Conservation (phyloP, 177 flowering plant genomes). For the Vitis hybrid region DNA sequence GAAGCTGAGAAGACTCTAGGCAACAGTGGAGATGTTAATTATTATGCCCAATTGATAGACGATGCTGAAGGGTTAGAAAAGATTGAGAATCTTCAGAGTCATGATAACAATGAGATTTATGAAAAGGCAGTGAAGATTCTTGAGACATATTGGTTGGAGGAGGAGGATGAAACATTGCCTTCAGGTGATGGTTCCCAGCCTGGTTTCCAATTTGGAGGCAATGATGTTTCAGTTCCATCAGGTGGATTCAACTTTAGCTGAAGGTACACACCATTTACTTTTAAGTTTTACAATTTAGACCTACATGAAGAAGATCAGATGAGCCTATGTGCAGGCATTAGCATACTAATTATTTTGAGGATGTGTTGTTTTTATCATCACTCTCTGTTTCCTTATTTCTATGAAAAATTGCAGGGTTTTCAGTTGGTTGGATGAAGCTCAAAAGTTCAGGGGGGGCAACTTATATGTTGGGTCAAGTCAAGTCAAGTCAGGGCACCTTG, state of each 20-base stretch:
- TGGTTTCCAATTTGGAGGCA: constrained; percentile 47
- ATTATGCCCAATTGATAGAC: constrained; percentile 68
- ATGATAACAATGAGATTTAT: constrained; percentile 71
- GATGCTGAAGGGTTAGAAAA: constrained; percentile 83
- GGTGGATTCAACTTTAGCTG: constrained; percentile 60
- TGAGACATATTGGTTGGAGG: constrained; percentile 77
- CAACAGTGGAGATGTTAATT: constrained; percentile 53
- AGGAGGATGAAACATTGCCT: constrained; percentile 57
- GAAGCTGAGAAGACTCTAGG: constrained; percentile 70
- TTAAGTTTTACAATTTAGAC: neutral
- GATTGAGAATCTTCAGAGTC: constrained; percentile 72
- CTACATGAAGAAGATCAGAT: neutral
- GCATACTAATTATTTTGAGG: neutral
- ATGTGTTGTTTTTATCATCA: too few relatives aligned
- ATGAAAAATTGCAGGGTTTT: constrained; percentile 13
- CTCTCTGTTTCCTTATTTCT: neutral
- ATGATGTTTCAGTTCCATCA: constrained; percentile 37
- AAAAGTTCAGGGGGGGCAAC: neutral
- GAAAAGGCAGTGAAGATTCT: constrained; percentile 75
- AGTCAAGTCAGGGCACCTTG: constrained; percentile 21
- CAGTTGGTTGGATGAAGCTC: neutral
- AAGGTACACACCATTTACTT: constrained; percentile 21
- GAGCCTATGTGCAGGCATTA: too few relatives aligned
- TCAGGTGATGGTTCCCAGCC: constrained; percentile 42
- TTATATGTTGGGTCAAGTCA: constrained; percentile 11